Conservation (phyloP, 169 alveolate species). For the Plasmodium malariae region DNA sequence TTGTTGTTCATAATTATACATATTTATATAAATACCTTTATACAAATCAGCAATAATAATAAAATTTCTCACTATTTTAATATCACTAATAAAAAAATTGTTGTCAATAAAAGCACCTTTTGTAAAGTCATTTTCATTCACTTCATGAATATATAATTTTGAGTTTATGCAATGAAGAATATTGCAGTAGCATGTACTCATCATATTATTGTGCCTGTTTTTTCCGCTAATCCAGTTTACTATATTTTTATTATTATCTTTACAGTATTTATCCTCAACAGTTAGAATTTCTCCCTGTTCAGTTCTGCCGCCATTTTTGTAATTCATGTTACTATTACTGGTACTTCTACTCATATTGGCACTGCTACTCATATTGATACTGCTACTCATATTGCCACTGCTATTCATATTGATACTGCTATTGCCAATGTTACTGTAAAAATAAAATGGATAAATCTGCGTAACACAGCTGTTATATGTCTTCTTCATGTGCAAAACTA, state of each 20-base stretch:
- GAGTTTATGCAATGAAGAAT: slow-evolving; percentile 47
- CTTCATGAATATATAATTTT: slow-evolving; percentile 43
- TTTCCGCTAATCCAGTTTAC: background rate
- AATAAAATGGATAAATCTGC: slow-evolving; percentile 36
- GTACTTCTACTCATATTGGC: background rate
- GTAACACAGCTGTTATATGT: slow-evolving; percentile 57
- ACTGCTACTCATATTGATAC: no score
- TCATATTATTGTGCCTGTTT: background rate
- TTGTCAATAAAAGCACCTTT: slow-evolving; percentile 72
- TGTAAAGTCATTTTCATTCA: slow-evolving; percentile 33
- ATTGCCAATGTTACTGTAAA: slow-evolving; percentile 10
- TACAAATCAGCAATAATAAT: slow-evolving; percentile 51
- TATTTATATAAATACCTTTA: slow-evolving; percentile 47
- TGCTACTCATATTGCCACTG: background rate
- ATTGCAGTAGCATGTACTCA: background rate
- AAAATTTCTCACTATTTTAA: slow-evolving; percentile 34
- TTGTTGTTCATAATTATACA: slow-evolving; percentile 70
- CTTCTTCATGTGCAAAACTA: slow-evolving; percentile 29
- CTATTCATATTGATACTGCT: background rate
- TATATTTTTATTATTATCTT: background rate
- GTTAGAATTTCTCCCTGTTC: background rate
- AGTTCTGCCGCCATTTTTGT: background rate
- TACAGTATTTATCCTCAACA: background rate
- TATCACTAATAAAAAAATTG: slow-evolving; percentile 55
- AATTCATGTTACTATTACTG: background rate